These are phyloP conservation scores for Paxillus rubicundulus DNA, from an alignment of 768 basidiomycete genomes.

Conservation along the genomic window DNA sequence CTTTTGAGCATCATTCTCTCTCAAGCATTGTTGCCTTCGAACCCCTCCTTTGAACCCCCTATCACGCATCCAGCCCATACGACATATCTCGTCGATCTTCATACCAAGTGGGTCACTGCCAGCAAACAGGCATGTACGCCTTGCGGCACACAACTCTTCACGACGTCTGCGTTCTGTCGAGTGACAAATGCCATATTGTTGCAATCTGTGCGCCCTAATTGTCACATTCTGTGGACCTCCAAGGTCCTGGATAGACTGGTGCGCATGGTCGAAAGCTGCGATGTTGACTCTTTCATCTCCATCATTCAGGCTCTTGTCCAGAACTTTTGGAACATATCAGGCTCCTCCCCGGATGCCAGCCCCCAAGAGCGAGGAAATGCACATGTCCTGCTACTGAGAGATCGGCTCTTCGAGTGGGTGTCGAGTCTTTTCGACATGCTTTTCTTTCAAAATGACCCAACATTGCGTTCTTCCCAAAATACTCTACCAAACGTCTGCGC, in stretches of 20 bases:
- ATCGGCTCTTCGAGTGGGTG: slow-evolving; percentile 22
- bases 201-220: slow-evolving; percentile 31
- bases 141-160: slow-evolving; percentile 15
- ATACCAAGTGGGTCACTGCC: slow-evolving; percentile 36
- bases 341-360: neutral
- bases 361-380: neutral
- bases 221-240: slow-evolving; percentile 41
- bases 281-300: slow-evolving; percentile 34
- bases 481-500: slow-evolving; percentile 10
- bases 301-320: slow-evolving; percentile 31
- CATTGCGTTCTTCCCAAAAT: neutral
- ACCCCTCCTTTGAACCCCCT: slow-evolving; percentile 23
- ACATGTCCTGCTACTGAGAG: slow-evolving; percentile 8
- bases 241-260: slow-evolving; percentile 40
- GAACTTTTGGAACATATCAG: slow-evolving; percentile 10
- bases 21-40: slow-evolving; percentile 34
- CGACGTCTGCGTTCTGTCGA: slow-evolving; percentile 27
- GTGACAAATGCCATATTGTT: slow-evolving; percentile 16
- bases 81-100: slow-evolving; percentile 46
- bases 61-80: slow-evolving; percentile 46
- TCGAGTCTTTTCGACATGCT: slow-evolving; percentile 23
- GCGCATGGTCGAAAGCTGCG: slow-evolving; percentile 26
- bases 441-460: slow-evolving; percentile 3
- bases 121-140: slow-evolving; percentile 3
- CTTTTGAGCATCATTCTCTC: slow-evolving; percentile 44